Evolutionary conservation across 441 rosid species (phyloP), one percentile per base, ranked within the genome.

Genomic region (Bruguiera hainesii): DNA sequence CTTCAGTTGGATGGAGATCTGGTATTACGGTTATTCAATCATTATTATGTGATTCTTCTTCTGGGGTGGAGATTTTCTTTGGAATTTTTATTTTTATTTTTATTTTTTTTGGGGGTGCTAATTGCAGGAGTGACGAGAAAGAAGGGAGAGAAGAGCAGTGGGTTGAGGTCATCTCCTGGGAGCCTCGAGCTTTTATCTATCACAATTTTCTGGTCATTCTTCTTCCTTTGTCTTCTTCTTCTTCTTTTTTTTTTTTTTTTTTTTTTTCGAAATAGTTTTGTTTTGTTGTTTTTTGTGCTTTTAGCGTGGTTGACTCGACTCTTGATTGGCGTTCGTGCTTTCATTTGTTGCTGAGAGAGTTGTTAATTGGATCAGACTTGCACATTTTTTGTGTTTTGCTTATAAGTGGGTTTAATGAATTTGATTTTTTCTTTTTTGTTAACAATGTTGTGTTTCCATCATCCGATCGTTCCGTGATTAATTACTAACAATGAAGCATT

Each of bases 121-220:
- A 51, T 46, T 18, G 64, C 68, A 82, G 87, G 61, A 73, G 66
- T 50, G 86, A 67, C 8, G 84, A 62, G 49, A 89, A 79, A 65
- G 89, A 79, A 42, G 82, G 74, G 48, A 71, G 69, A 75, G 75
- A 71, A 13, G 91, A 84, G 73, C 88, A 73, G 64, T 87, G 96
- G 97, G 90, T 79, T 35, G 96, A 93, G 74, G 82, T 89, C 28
- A 81, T 93, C 79, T 93, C 97, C 0, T 93, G 97, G 98, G 96
- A 90, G 74, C 97, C 98, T 76, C 79, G 97, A 60, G 96, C 96
- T 68, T 80, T 81, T 72, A 21, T 93, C 58, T 86, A 83, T 76
- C 97, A 86, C 71, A 93, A 90, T 76, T 93, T 93, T 69, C 75
- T 93, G 92, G 97, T 93, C 25, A 79, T 63, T 55, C 16, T 35